phyloP scores from a whole-genome alignment of 352 stramenopile genomes.

The Phytophthora pluvialis region DNA sequence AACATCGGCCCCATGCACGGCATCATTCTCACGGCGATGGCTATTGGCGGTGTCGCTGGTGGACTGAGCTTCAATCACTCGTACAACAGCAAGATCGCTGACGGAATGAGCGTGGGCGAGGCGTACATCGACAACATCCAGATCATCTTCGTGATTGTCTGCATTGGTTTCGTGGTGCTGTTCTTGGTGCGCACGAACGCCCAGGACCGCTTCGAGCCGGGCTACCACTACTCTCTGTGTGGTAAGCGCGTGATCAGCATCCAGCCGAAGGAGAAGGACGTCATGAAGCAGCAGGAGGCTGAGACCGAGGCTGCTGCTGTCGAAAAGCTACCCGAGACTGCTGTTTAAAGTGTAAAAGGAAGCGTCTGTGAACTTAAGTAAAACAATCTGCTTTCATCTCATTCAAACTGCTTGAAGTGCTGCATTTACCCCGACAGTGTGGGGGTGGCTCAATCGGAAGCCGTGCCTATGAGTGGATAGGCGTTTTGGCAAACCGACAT shows the following conservation, averaged over 20 bases:
- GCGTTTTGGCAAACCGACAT: too few relatives aligned
- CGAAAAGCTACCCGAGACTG: slow-evolving; percentile 28
- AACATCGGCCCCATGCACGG: slow-evolving; percentile 68
- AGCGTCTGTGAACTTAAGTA: slow-evolving; percentile 37
- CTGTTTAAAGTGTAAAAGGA: slow-evolving; percentile 47
- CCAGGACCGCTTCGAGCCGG: slow-evolving; percentile 66
- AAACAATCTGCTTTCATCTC: slow-evolving; percentile 20
- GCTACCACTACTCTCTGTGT: slow-evolving; percentile 73
- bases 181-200: slow-evolving; percentile 76
- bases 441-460: too few relatives aligned
- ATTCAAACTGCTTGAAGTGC: neutral
- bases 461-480: too few relatives aligned
- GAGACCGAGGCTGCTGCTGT: slow-evolving; percentile 11
- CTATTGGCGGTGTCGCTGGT: slow-evolving; percentile 70
- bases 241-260: slow-evolving; percentile 71
- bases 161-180: slow-evolving; percentile 64
- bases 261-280: slow-evolving; percentile 50
- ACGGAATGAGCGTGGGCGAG: slow-evolving; percentile 50
- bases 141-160: slow-evolving; percentile 69
- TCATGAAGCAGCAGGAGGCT: slow-evolving; percentile 29
- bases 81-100: slow-evolving; percentile 49
- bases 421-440: too few relatives aligned
- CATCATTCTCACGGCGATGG: slow-evolving; percentile 79
- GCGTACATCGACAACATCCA: slow-evolving; percentile 82
- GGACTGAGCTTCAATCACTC: slow-evolving; percentile 77